These are phyloP conservation scores for Zoysia japonica DNA, from an alignment of 176 grass and related monocot genomes.

Conservation along the genomic window DNA sequence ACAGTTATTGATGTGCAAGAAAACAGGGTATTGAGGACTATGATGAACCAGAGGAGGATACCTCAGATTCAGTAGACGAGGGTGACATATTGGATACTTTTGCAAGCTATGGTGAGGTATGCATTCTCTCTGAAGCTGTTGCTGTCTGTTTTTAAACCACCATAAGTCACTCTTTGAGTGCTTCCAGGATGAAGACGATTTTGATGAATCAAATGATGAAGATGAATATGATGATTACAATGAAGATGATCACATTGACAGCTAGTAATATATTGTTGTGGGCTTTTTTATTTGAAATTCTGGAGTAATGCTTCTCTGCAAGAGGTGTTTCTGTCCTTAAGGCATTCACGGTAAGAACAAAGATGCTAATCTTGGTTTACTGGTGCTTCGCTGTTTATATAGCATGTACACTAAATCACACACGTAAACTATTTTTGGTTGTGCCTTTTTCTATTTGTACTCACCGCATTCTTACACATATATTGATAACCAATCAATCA, in stretches of 20 bases:
- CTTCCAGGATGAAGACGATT: conserved; percentile 53
- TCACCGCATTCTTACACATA: background rate
- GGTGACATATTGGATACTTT: background rate
- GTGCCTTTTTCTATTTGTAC: background rate
- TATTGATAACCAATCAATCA: background rate
- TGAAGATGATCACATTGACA: conserved; percentile 20
- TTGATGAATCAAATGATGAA: conserved; percentile 63
- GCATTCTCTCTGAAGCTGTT: background rate
- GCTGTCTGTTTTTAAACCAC: conserved; percentile 16
- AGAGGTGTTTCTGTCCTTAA: background rate
- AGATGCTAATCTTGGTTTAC: background rate
- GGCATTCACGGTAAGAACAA: conserved; percentile 28
- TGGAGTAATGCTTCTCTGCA: conserved; percentile 1
- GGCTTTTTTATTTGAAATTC: conserved; percentile 23
- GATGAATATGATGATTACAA: conserved; percentile 26
- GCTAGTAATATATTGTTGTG: conserved; percentile 24
- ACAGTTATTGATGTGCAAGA: conserved; percentile 29
- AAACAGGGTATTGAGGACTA: conserved; percentile 70
- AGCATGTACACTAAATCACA: background rate
- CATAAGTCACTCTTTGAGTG: conserved; percentile 1
- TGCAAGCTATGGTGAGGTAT: conserved; percentile 51
- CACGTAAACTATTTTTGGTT: background rate
- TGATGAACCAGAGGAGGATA: conserved; percentile 49
- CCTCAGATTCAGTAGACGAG: conserved; percentile 52
- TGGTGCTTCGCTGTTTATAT: background rate